Evolutionary conservation across 768 basidiomycete genomes (phyloP), one percentile per base, ranked within the genome.

Genomic region (Lactifluus pinguis): DNA sequence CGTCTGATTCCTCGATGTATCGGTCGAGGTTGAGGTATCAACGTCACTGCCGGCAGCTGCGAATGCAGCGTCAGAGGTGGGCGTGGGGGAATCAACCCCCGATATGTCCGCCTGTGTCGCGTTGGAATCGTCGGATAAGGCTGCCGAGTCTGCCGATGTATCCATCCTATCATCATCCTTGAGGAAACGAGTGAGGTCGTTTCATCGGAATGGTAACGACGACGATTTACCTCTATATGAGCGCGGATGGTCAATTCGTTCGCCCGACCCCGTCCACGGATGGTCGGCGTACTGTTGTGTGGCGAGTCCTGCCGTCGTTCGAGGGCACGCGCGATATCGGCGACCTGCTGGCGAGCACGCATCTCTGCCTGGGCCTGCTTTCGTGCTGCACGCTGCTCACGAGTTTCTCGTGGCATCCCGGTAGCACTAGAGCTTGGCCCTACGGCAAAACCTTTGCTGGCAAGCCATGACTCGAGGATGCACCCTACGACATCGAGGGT

Each of bases 401-500:
- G 77, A 30, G 84, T 82, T 73, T 92, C 90, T 55, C 88, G 74
- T 14, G 85, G 86, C 62, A 84, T 72, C 1, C 88, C 88, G 2
- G 83, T 87, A 0, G 87, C 89, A 55, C 87, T 84, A 0, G 86
- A 77, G 66, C 85, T 87, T 4, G 92, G 89, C 17, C 86, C 87
- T 25, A 94, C 85, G 0, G 89, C 85, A 69, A 97, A 89, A 0
- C 92, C 93, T 69, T 89, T 88, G 66, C 86, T 85, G 6, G 87
- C 87, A 32, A 97, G 73, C 92, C 94, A 98, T 15, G 91, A 89
- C 74, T 95, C 93, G 21, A 98, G 79, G 25, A 98, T 89, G 64
- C 91, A 92, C 6, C 92, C 93, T 1, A 97, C 94, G 5, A 97
- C 90, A 65, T 95, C 91, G 30, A 98, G 77, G 0, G 92, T 92